These are phyloP conservation scores for Backusella westeae DNA, from an alignment of 192 early-diverging fungal species.

Conservation along the genomic window DNA sequence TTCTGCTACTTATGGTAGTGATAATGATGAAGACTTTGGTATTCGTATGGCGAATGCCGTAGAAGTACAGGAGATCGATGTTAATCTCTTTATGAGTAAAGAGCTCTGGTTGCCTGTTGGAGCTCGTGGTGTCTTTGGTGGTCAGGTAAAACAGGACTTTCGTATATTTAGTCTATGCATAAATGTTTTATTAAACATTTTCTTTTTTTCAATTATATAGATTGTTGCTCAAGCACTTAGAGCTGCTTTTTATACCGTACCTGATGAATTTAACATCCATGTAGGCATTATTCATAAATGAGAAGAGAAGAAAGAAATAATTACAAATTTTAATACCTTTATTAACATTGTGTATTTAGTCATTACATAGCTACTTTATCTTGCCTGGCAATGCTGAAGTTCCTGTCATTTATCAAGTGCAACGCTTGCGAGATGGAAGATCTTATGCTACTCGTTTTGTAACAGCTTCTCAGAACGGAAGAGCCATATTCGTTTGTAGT, in stretches of 20 bases:
- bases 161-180: neutral
- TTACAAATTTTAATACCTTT: no score
- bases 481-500: conserved; percentile 70
- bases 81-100: conserved; percentile 68
- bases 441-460: conserved; percentile 58
- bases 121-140: conserved; percentile 85
- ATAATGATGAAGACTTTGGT: neutral
- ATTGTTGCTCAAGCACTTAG: conserved; percentile 60
- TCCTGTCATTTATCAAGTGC: conserved; percentile 78
- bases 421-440: conserved; percentile 66
- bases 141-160: conserved; percentile 33
- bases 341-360: conserved; percentile 33
- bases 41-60: conserved; percentile 34
- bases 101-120: conserved; percentile 79
- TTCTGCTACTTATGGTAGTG: neutral
- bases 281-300: neutral
- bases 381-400: conserved; percentile 67
- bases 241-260: conserved; percentile 76
- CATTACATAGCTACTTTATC: conserved; percentile 85
- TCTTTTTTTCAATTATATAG: neutral
- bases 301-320: neutral
- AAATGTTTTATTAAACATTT: neutral
- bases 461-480: conserved; percentile 73
- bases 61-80: conserved; percentile 61
- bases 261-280: conserved; percentile 62